Evolutionary conservation across 805 yeast species (phyloP).

Genomic region (Ogataea corticis): DNA sequence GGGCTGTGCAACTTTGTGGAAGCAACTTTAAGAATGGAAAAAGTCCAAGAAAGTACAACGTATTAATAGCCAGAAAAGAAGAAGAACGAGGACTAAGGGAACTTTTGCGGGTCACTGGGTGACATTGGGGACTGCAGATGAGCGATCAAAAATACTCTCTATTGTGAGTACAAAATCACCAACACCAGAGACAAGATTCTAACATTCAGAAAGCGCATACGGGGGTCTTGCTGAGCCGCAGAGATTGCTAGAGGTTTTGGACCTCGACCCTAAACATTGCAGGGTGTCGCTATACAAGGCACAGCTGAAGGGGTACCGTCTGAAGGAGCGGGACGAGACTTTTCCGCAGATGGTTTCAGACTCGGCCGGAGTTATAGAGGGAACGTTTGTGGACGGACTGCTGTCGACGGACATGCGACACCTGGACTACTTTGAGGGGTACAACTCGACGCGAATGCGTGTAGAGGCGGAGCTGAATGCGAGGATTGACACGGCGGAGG

Average conservation of each 20-base stretch:
- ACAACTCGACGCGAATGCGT: conserved; percentile 8
- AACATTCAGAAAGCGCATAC: conserved; percentile 14
- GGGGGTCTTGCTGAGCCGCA: conserved; percentile 19
- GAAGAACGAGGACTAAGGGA: neutral
- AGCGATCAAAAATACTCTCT: neutral
- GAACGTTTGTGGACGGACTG: conserved; percentile 16
- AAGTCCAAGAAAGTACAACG: neutral
- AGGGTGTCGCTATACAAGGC: conserved; percentile 14
- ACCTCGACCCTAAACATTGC: conserved; percentile 5
- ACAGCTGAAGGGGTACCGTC: conserved; percentile 10
- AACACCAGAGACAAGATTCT: neutral
- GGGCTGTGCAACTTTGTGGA: neutral
- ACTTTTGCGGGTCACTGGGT: neutral
- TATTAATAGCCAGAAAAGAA: neutral
- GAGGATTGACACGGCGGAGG: neutral
- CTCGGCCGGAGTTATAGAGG: conserved; percentile 4
- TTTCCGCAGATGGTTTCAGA: conserved; percentile 19
- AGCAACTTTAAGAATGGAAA: neutral
- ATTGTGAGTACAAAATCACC: conserved; percentile 9
- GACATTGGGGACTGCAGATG: neutral
- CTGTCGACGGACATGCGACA: conserved; percentile 13
- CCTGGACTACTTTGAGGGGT: conserved; percentile 25
- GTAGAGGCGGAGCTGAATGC: conserved; percentile 7
- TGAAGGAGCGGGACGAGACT: conserved; percentile 11
- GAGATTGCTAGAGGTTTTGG: conserved; percentile 15